Evolutionary conservation across 176 grass and related monocot genomes (phyloP).

Genomic region (Typha latifolia): DNA sequence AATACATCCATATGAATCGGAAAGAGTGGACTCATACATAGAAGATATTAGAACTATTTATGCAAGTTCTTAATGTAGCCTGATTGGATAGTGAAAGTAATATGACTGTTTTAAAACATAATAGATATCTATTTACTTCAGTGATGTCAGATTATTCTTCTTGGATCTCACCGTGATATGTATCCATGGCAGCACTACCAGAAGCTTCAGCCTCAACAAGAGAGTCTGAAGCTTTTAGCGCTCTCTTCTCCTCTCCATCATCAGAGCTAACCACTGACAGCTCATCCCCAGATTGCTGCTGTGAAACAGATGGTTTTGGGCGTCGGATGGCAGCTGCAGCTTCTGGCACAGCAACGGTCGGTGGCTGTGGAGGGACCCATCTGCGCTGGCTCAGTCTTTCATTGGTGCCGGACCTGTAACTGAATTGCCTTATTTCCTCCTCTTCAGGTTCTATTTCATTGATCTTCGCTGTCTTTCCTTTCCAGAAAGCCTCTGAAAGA

Average conservation of each 20-base stretch:
- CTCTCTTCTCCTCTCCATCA: conserved; percentile 13
- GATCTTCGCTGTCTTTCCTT: conserved; percentile 22
- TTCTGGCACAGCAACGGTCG: conserved; percentile 51
- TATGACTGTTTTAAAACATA: no score
- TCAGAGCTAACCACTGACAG: conserved; percentile 6
- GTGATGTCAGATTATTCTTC: not conserved
- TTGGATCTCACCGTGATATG: conserved; percentile 20
- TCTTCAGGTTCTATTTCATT: conserved; percentile 21
- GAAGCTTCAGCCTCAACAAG: not conserved
- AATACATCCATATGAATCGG: no score
- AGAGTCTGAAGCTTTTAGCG: conserved; percentile 7
- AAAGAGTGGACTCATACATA: no score
- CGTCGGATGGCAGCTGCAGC: conserved; percentile 57
- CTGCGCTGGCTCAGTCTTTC: conserved; percentile 28
- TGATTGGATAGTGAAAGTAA: no score
- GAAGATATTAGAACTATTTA: no score
- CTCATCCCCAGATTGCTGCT: conserved; percentile 22
- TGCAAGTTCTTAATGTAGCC: no score
- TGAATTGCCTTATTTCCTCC: conserved; percentile 12
- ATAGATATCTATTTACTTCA: not conserved
- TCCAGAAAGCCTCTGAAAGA: conserved; percentile 24
- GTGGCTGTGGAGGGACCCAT: conserved; percentile 65
- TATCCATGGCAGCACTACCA: not conserved
- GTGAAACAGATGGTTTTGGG: conserved; percentile 27
- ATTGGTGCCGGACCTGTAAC: not conserved